Evolutionary conservation across 805 yeast genomes (phyloP).

Genomic region (Candida caryicola): DNA sequence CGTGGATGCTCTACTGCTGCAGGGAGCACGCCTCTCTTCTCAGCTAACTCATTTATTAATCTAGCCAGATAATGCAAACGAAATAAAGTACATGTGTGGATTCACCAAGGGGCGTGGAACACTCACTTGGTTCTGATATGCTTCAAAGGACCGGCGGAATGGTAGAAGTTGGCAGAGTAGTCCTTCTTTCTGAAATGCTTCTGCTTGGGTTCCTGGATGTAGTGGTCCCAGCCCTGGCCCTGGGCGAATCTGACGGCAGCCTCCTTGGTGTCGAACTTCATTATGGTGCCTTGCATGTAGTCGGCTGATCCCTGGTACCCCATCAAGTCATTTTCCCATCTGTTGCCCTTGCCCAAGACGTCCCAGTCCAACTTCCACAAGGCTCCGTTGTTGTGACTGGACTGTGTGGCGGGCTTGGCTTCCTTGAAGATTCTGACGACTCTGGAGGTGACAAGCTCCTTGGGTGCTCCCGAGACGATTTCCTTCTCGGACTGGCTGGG

Average conservation of each 20-base stretch:
- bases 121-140: conserved; percentile 73
- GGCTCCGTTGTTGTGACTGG: conserved; percentile 53
- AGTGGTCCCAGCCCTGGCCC: conserved; percentile 83
- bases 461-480: conserved; percentile 74
- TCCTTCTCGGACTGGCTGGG: conserved; percentile 45
- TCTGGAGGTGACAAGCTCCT: conserved; percentile 56
- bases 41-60: not conserved
- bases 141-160: conserved; percentile 68
- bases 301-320: conserved; percentile 82
- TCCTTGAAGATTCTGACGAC: conserved; percentile 75
- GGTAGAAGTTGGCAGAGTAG: conserved; percentile 69
- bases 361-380: conserved; percentile 86
- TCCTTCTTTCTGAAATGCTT: conserved; percentile 74
- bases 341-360: conserved; percentile 65
- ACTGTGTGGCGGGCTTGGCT: conserved; percentile 78
- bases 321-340: conserved; percentile 88
- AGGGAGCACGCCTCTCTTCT: not conserved
- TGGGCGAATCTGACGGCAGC: conserved; percentile 76
- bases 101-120: too few species aligned
- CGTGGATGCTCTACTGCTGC: not conserved
- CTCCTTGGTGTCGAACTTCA: conserved; percentile 72
- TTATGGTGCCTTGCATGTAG: conserved; percentile 74
- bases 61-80: conserved; percentile 1
- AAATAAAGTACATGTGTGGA: not conserved
- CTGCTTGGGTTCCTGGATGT: conserved; percentile 75